Conservation (phyloP, 2,329 filamentous ascomycete species). For the Helicocarpus griseus region DNA sequence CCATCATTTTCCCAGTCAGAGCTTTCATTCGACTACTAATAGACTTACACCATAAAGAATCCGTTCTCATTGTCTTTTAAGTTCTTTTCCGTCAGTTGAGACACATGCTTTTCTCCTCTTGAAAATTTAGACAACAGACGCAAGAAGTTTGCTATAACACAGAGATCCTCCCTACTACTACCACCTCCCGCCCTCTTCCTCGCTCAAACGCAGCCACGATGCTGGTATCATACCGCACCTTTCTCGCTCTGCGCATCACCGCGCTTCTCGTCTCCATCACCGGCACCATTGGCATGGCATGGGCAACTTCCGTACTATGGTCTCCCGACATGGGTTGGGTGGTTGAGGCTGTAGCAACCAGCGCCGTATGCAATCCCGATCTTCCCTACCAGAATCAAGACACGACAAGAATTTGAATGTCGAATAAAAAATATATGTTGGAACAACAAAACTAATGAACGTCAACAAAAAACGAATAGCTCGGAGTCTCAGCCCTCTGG, state of each 20-base stretch:
- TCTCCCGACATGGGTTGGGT: constrained; percentile 2
- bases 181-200: too few species aligned
- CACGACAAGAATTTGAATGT: too few species aligned
- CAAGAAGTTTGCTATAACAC: too few species aligned
- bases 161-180: too few species aligned
- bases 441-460: neutral
- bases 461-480: neutral
- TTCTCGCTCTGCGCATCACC: neutral
- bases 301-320: constrained; percentile 1
- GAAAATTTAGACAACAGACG: too few species aligned
- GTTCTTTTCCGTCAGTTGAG: too few species aligned
- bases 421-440: neutral
- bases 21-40: too few species aligned
- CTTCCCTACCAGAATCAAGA: neutral
- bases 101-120: too few species aligned
- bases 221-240: neutral
- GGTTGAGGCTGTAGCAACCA: neutral
- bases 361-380: neutral
- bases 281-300: constrained; percentile 4
- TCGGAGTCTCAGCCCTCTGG: constrained; percentile 2
- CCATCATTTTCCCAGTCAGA: too few species aligned
- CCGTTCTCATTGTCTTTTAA: too few species aligned
- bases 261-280: neutral
- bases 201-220: neutral
- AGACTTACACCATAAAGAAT: too few species aligned